Evolutionary conservation across 1,139 yeast genomes (phyloP), one percentile per base, ranked within the genome.

Genomic region (Pichia sp.): DNA sequence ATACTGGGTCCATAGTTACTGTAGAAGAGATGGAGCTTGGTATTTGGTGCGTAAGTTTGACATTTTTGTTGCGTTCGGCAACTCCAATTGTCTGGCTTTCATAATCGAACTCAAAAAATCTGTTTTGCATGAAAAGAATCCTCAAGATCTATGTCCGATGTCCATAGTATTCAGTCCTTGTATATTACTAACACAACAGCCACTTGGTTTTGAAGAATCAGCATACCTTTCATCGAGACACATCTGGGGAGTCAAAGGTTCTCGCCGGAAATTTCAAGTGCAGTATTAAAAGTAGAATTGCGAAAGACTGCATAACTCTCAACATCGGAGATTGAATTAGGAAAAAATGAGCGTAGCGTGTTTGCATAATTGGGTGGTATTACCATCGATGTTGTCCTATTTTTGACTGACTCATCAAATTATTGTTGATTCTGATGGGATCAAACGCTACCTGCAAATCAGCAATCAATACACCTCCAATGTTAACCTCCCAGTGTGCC

Each of bases 111-210:
- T 82, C 80, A 2, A 85, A 76, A 64, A 64, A 84, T 55, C 77
- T 82, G 51, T 76, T 75, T 59, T 77, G 76, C 61, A 85, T 68
- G 64, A 85, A 85, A 3, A 82, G 75, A 36, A 82, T 84, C 4
- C 90, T 90, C 45, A 85, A 70, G 43, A 85, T 72, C 81, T 81
- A 76, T 3, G 68, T 56, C 66, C 67, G 51, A 68, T 66, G 31
- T 63, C 50, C n/a, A 65, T 66, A 2, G 68, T 61, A 49, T 70
- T 72, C 8, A 77, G 64, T 16, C 87, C 89, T 68, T 82, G 87
- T 53, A 84, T 75, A 63, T 82, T 83, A 10, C 87, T 80, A n/a
- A 84, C 82, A 70, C 90, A 85, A 64, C 77, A 75, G 0, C 84
- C 84, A 16, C 62, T 44, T 54, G 77, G 72, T 0, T 62, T 67